Percentiles rank a stretch among this genome's conserved stretches.
These are phyloP conservation scores for Apiospora aurea DNA, from an alignment of 2,329 filamentous ascomycete genomes.

Conservation along the genomic window DNA sequence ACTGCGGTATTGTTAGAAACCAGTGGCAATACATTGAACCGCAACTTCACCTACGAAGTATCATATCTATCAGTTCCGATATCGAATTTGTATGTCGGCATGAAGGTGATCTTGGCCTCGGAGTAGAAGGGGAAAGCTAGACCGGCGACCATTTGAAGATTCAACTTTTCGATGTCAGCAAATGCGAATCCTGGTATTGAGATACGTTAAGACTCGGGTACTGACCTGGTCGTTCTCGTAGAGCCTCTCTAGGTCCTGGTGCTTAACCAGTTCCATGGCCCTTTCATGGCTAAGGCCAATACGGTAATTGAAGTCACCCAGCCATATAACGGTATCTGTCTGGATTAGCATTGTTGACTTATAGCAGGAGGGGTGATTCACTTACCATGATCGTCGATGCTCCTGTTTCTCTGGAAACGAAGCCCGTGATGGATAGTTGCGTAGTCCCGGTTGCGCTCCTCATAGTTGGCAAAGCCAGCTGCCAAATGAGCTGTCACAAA, in stretches of 20 bases:
- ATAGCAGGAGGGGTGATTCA: background rate
- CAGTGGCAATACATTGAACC: background rate
- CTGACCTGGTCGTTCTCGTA: slow-evolving; percentile 88
- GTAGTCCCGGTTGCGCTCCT: slow-evolving; percentile 94
- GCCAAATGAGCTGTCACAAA: slow-evolving; percentile 97
- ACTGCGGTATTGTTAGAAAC: slow-evolving; percentile 46
- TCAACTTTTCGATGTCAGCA: slow-evolving; percentile 63
- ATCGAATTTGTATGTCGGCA: slow-evolving; percentile 96
- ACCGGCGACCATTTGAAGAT: slow-evolving; percentile 95
- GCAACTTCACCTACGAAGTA: slow-evolving; percentile 70
- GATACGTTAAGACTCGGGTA: background rate
- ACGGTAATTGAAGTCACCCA: slow-evolving; percentile 98
- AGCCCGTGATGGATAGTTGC: slow-evolving; percentile 86
- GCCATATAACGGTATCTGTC: slow-evolving; percentile 81
- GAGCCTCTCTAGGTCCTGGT: slow-evolving; percentile 75
- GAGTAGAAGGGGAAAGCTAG: slow-evolving; percentile 91
- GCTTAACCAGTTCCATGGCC: slow-evolving; percentile 76
- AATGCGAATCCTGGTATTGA: background rate
- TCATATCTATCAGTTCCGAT: slow-evolving; percentile 89
- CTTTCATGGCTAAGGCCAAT: slow-evolving; percentile 84
- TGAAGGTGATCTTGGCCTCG: slow-evolving; percentile 85
- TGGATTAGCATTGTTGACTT: background rate
- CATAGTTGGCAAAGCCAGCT: slow-evolving; percentile 95
- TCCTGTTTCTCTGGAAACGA: slow-evolving; percentile 87
- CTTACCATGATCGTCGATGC: slow-evolving; percentile 87